Conservation (phyloP, 495 filamentous ascomycete genomes). For the Penicillium subrubescens region DNA sequence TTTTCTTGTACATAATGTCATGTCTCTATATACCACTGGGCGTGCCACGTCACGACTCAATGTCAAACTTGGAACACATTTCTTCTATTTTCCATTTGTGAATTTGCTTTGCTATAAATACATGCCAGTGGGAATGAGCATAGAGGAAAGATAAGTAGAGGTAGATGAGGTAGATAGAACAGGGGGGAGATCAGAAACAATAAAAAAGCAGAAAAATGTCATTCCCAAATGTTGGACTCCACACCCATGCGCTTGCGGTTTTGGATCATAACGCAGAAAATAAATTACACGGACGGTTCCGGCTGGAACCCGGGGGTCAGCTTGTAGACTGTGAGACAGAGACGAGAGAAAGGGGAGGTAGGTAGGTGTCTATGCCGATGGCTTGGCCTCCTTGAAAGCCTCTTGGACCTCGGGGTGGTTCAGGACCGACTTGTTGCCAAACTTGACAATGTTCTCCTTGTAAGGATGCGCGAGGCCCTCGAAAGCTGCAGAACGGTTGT, state of each 20-base stretch:
- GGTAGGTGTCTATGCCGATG: conserved; percentile 25
- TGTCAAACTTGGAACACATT: conserved; percentile 21
- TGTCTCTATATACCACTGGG: conserved; percentile 30
- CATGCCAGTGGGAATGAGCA: conserved; percentile 12
- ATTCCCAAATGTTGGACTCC: conserved; percentile 43
- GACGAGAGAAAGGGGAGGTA: conserved; percentile 14
- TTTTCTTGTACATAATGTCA: conserved; percentile 31
- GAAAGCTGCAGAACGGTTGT: conserved; percentile 61
- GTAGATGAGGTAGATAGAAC: not conserved
- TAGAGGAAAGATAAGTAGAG: not conserved
- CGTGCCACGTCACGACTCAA: conserved; percentile 16
- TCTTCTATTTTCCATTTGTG: conserved; percentile 8
- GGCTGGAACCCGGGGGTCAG: not conserved
- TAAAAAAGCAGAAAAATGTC: conserved; percentile 26
- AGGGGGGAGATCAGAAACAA: conserved; percentile 4
- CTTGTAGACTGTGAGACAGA: conserved; percentile 13
- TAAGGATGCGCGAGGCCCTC: conserved; percentile 91
- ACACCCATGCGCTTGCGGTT: conserved; percentile 52
- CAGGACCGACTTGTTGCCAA: conserved; percentile 54
- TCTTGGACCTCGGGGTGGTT: conserved; percentile 48
- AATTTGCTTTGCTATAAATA: conserved; percentile 26
- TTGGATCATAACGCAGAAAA: conserved; percentile 36
- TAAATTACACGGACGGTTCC: conserved; percentile 33
- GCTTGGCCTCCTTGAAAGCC: conserved; percentile 46
- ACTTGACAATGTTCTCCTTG: conserved; percentile 79